Evolutionary conservation across 2,329 filamentous ascomycete species (phyloP).

Genomic region (Pestalotiopsis sp.): DNA sequence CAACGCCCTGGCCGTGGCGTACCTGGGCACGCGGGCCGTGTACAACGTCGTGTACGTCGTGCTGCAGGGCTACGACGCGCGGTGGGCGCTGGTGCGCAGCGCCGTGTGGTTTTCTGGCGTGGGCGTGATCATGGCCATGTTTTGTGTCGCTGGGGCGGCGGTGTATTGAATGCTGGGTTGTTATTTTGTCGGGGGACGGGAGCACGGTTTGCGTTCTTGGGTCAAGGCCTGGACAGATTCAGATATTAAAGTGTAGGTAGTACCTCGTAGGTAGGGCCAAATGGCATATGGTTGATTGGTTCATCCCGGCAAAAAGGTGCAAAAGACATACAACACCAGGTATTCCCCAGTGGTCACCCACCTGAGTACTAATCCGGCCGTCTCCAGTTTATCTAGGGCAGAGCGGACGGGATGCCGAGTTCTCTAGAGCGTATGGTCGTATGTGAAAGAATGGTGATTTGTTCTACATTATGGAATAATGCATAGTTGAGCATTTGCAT

Average conservation of each 20-base stretch:
- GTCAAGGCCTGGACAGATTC: neutral
- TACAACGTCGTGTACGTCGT: constrained; percentile 20
- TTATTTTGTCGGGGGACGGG: neutral
- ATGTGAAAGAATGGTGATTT: fast-evolving
- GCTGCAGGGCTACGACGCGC: constrained; percentile 14
- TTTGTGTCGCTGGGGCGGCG: constrained; percentile 10
- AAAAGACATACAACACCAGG: neutral
- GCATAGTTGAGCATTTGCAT: no score
- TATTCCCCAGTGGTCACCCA: no score
- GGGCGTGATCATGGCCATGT: constrained; percentile 16
- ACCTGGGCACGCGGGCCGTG: constrained; percentile 14
- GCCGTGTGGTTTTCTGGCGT: constrained; percentile 16
- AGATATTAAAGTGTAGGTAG: no score
- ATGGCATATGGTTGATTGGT: neutral
- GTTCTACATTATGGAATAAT: no score
- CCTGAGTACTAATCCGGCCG: no score
- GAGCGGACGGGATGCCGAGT: no score
- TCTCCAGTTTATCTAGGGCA: no score
- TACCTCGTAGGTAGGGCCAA: neutral
- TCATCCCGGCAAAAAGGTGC: neutral
- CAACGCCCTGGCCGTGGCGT: constrained; percentile 14
- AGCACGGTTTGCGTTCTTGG: neutral
- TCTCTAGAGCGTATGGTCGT: neutral
- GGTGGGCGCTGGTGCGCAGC: constrained; percentile 17
- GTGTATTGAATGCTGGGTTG: constrained; percentile 6